Conservation (phyloP, 768 basidiomycete genomes). For the Suillus spraguei region DNA sequence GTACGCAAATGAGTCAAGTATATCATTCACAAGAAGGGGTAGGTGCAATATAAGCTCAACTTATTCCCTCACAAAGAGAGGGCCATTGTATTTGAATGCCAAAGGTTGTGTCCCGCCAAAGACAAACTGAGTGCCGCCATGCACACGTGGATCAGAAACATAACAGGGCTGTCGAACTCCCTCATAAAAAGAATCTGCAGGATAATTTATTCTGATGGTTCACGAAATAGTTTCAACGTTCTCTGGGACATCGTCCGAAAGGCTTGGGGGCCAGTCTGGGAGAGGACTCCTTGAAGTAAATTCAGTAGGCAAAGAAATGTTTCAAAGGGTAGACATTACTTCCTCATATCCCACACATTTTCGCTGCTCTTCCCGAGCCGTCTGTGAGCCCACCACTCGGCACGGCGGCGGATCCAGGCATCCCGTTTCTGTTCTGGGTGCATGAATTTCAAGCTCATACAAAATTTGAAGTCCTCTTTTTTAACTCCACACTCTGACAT, state of each 20-base stretch:
- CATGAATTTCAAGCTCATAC: slow-evolving; percentile 79
- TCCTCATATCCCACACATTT: slow-evolving; percentile 90
- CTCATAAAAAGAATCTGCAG: not conserved
- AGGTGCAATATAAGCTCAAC: not conserved
- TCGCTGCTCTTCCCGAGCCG: slow-evolving; percentile 84
- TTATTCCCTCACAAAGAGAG: not conserved
- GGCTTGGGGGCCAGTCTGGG: slow-evolving; percentile 30
- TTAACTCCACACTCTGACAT: slow-evolving; percentile 72
- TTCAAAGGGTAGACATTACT: slow-evolving; percentile 49
- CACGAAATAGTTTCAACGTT: slow-evolving; percentile 27
- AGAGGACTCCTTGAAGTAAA: slow-evolving; percentile 15
- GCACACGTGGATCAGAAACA: not conserved
- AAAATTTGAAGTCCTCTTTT: slow-evolving; percentile 94
- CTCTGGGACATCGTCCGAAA: slow-evolving; percentile 24
- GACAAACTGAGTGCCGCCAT: not conserved
- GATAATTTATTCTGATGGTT: not conserved
- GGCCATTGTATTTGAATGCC: not conserved
- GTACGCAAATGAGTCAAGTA: not conserved
- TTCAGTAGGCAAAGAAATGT: not conserved
- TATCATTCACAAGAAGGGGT: not conserved
- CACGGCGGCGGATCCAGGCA: slow-evolving; percentile 82
- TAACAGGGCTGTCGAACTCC: not conserved
- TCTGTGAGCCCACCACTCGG: slow-evolving; percentile 93
- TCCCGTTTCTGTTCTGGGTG: slow-evolving; percentile 77
- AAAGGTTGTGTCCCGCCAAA: not conserved